Conservation (phyloP, 2,329 filamentous ascomycete genomes). For the Fusarium newnesense region DNA sequence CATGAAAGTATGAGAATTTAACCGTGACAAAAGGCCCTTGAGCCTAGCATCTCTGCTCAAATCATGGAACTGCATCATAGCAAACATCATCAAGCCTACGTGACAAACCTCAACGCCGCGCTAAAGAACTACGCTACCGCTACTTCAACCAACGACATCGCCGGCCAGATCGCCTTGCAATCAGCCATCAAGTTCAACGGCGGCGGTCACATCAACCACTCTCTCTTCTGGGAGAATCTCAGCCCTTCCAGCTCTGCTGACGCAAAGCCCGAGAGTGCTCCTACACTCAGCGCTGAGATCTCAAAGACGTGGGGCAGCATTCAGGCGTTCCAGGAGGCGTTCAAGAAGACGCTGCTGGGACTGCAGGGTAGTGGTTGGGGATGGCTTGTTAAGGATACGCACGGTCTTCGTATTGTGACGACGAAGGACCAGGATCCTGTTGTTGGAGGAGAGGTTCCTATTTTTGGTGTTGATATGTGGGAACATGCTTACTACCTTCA, state of each 20-base stretch:
- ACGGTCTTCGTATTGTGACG: constrained; percentile 74
- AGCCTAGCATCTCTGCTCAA: constrained; percentile 78
- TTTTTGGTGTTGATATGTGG: constrained; percentile 90
- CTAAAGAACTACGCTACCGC: constrained; percentile 69
- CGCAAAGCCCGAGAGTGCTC: constrained; percentile 65
- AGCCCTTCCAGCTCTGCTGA: constrained; percentile 68
- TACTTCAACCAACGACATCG: constrained; percentile 66
- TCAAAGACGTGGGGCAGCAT: constrained; percentile 74
- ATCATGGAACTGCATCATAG: constrained; percentile 86
- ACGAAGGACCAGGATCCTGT: constrained; percentile 90
- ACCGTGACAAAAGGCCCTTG: constrained; percentile 65
- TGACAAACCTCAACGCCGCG: constrained; percentile 78
- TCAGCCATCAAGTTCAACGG: constrained; percentile 85
- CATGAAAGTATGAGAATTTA: background rate
- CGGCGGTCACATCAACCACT: constrained; percentile 93
- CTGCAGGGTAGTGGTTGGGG: constrained; percentile 91
- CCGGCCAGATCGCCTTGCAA: constrained; percentile 74
- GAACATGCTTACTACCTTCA: constrained; percentile 93
- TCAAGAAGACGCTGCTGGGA: constrained; percentile 72
- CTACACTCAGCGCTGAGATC: constrained; percentile 70
- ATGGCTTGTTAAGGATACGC: constrained; percentile 78
- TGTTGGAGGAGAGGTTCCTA: constrained; percentile 69
- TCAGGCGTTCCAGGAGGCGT: constrained; percentile 71
- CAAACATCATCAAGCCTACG: constrained; percentile 83
- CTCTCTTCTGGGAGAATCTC: constrained; percentile 90